Percentiles rank a stretch among this genome's conserved stretches.
phyloP scores from a whole-genome alignment of 345 rosid genomes.

The Aegle marmelos region DNA sequence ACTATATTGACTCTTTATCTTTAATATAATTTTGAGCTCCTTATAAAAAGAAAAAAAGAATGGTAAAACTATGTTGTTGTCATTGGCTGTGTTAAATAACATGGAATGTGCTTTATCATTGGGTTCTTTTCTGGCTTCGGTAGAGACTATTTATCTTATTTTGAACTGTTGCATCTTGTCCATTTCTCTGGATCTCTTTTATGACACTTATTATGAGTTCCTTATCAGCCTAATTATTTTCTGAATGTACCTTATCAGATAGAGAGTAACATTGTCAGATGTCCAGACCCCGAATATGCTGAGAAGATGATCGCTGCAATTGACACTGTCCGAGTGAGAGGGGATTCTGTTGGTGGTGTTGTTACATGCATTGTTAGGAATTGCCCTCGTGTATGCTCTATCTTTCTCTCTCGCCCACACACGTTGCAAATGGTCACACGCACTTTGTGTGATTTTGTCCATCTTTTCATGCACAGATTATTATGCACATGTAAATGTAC shows the following conservation, averaged over 20 bases:
- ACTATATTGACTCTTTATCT: neutral
- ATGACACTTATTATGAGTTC: neutral
- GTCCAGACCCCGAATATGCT: constrained; percentile 95
- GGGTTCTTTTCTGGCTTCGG: neutral
- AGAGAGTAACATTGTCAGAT: constrained; percentile 90
- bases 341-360: constrained; percentile 94
- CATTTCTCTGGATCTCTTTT: neutral
- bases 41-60: neutral
- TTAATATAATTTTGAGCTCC: too few species aligned
- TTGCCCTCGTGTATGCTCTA: constrained; percentile 70
- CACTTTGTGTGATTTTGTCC: neutral
- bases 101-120: neutral
- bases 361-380: constrained; percentile 94
- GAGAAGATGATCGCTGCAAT: constrained; percentile 96
- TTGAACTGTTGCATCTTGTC: neutral
- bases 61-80: neutral
- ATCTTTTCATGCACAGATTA: neutral
- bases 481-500: neutral
- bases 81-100: neutral
- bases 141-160: neutral
- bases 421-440: neutral
- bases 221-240: constrained; percentile 7
- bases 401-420: neutral
- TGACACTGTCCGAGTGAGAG: constrained; percentile 77
- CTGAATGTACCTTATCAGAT: constrained; percentile 44